Evolutionary conservation across 768 basidiomycete genomes (phyloP).

Genomic region (Agaricus subrufescens): DNA sequence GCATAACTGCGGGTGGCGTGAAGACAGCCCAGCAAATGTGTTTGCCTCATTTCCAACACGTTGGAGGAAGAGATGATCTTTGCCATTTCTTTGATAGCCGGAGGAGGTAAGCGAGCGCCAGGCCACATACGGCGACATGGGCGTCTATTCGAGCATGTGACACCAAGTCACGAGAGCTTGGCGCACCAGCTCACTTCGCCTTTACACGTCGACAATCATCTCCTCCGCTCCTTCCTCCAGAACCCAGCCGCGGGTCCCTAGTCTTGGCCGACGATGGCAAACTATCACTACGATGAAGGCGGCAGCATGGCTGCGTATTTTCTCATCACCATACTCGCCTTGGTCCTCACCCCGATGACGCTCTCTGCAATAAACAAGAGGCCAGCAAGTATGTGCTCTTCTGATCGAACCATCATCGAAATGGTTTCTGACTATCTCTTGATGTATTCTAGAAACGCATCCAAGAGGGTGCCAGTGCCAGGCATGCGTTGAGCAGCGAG

Average conservation of each 20-base stretch:
- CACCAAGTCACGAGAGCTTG: slow-evolving; percentile 5
- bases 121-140: neutral
- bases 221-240: neutral
- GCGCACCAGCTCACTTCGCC: slow-evolving; percentile 7
- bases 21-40: no score
- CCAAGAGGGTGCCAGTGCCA: slow-evolving; percentile 55
- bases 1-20: no score
- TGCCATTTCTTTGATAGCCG: no score
- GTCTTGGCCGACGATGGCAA: slow-evolving; percentile 49
- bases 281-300: slow-evolving; percentile 82
- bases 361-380: slow-evolving; percentile 39
- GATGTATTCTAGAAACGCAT: slow-evolving; percentile 19
- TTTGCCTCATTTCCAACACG: no score
- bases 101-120: neutral
- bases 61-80: no score
- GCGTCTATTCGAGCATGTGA: slow-evolving; percentile 3
- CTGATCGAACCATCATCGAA: neutral
- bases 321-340: slow-evolving; percentile 81
- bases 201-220: slow-evolving; percentile 5
- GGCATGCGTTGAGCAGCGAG: slow-evolving; percentile 54
- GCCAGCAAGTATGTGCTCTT: slow-evolving; percentile 36
- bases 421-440: neutral
- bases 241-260: slow-evolving; percentile 3
- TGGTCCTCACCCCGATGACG: slow-evolving; percentile 79
- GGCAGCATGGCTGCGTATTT: slow-evolving; percentile 90